Conservation (phyloP, 2,329 filamentous ascomycete genomes). For the Colletotrichum godetiae region DNA sequence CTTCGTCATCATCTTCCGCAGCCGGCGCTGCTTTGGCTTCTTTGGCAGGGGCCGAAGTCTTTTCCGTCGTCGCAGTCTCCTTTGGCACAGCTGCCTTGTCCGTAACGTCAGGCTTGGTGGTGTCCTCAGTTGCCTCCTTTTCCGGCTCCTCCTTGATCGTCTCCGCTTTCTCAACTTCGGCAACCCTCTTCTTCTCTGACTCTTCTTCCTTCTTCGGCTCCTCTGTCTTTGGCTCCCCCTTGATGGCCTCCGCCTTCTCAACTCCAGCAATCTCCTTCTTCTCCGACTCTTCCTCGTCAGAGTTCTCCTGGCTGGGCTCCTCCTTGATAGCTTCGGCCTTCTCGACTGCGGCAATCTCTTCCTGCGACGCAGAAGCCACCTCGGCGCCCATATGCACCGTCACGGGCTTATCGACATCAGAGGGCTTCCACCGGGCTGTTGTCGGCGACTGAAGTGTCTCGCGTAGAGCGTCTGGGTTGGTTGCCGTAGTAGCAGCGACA, state of each 20-base stretch:
- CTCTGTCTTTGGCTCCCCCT: constrained; percentile 37
- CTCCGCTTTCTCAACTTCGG: constrained; percentile 43
- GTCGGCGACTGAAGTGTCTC: constrained; percentile 56
- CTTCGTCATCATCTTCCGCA: constrained; percentile 39
- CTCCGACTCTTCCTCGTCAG: constrained; percentile 39
- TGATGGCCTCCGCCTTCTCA: constrained; percentile 40
- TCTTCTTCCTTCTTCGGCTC: constrained; percentile 9
- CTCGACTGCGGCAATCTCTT: constrained; percentile 54
- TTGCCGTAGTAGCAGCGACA: constrained; percentile 34
- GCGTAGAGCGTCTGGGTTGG: constrained; percentile 39
- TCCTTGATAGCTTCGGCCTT: constrained; percentile 53
- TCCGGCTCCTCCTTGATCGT: constrained; percentile 43
- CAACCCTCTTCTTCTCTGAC: constrained; percentile 40
- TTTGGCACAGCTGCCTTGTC: constrained; percentile 37
- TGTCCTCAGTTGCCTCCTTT: constrained; percentile 45
- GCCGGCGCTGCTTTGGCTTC: constrained; percentile 34
- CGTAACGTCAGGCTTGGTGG: constrained; percentile 20
- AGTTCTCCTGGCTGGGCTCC: constrained; percentile 40
- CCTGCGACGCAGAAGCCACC: constrained; percentile 46
- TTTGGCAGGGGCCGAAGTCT: constrained; percentile 37
- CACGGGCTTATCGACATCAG: constrained; percentile 35
- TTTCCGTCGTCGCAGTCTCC: constrained; percentile 41
- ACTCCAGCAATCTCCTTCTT: constrained; percentile 42
- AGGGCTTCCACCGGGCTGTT: constrained; percentile 54
- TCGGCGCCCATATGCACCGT: constrained; percentile 47